A percentile compares a stretch with the other conserved stretches of the same genome.
Evolutionary conservation across 208 protist genomes (phyloP).

Genomic region (Crithidia fasciculata): DNA sequence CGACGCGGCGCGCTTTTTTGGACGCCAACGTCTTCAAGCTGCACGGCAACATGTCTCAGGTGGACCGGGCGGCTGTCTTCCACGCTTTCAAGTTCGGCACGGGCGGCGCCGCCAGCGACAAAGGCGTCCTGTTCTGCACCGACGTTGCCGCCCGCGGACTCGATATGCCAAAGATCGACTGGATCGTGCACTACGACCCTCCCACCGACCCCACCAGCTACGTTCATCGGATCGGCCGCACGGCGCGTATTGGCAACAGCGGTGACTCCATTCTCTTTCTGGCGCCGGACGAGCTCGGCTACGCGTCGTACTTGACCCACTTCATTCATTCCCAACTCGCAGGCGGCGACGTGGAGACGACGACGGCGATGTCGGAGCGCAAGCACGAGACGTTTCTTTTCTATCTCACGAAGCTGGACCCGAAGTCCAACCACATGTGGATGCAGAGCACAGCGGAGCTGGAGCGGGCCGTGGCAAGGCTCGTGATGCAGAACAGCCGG

Average conservation of each 20-base stretch:
- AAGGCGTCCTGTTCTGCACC: slow-evolving; percentile 95
- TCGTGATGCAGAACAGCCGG: slow-evolving; percentile 62
- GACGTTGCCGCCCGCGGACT: slow-evolving; percentile 95
- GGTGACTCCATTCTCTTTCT: slow-evolving; percentile 95
- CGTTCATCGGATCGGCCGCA: slow-evolving; percentile 96
- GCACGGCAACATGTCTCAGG: slow-evolving; percentile 95
- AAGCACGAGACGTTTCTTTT: slow-evolving; percentile 86
- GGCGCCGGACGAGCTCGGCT: slow-evolving; percentile 88
- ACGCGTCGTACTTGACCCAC: slow-evolving; percentile 85
- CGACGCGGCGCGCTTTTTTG: slow-evolving; percentile 63
- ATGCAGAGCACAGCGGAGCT: slow-evolving; percentile 94
- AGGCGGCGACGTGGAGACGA: slow-evolving; percentile 14
- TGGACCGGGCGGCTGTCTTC: slow-evolving; percentile 93
- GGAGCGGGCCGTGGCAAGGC: slow-evolving; percentile 92
- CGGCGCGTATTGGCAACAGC: slow-evolving; percentile 94
- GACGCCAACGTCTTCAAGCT: slow-evolving; percentile 91
- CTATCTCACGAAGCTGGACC: slow-evolving; percentile 96
- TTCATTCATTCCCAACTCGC: slow-evolving; percentile 73
- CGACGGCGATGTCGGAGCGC: slow-evolving; percentile 71
- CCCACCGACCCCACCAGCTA: slow-evolving; percentile 95
- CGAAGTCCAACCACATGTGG: slow-evolving; percentile 93
- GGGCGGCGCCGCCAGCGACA: slow-evolving; percentile 46
- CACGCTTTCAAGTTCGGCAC: slow-evolving; percentile 80
- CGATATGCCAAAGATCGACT: slow-evolving; percentile 95
- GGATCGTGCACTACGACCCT: slow-evolving; percentile 98